A percentile compares a stretch with the other conserved stretches of the same genome.
Conservation (phyloP, 352 stramenopile genomes). For the Globisporangium parvum region DNA sequence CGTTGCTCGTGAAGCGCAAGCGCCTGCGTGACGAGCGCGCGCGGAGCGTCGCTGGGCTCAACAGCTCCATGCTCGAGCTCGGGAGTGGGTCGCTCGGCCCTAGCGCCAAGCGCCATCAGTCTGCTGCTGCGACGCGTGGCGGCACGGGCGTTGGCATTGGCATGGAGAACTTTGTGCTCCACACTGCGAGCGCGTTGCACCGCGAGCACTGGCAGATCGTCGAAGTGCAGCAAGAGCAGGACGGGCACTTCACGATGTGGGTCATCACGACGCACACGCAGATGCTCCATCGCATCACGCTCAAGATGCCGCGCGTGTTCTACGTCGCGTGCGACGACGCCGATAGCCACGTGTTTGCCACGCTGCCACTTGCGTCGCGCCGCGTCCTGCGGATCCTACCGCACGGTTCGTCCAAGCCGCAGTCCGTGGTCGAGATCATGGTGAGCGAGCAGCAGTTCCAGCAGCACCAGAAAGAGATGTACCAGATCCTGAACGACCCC, state of each 20-base stretch:
- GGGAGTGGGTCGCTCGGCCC: conserved; percentile 3
- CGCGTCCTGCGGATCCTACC: conserved; percentile 52
- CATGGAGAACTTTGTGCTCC: conserved; percentile 80
- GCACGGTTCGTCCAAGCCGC: conserved; percentile 44
- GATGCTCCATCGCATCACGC: conserved; percentile 63
- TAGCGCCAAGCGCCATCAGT: conserved; percentile 34
- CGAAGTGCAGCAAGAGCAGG: conserved; percentile 69
- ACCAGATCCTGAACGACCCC: conserved; percentile 75
- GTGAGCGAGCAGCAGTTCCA: conserved; percentile 73
- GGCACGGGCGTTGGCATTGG: conserved; percentile 37
- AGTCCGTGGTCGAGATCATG: conserved; percentile 57
- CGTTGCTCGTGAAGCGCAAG: conserved; percentile 46
- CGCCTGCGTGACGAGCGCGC: conserved; percentile 49
- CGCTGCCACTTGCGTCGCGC: conserved; percentile 40
- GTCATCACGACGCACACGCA: conserved; percentile 88
- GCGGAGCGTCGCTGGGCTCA: conserved; percentile 19
- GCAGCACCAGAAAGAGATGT: conserved; percentile 67
- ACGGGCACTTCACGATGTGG: conserved; percentile 92
- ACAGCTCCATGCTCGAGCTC: conserved; percentile 5
- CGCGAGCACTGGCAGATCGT: conserved; percentile 77
- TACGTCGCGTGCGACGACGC: conserved; percentile 63
- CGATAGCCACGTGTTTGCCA: conserved; percentile 73
- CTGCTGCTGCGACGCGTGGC: conserved; percentile 13
- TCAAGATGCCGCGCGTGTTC: conserved; percentile 67
- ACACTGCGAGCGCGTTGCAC: conserved; percentile 46